Evolutionary conservation across 495 filamentous ascomycete genomes (phyloP), one percentile per base, ranked within the genome.

Genomic region (Xylaria acuta): DNA sequence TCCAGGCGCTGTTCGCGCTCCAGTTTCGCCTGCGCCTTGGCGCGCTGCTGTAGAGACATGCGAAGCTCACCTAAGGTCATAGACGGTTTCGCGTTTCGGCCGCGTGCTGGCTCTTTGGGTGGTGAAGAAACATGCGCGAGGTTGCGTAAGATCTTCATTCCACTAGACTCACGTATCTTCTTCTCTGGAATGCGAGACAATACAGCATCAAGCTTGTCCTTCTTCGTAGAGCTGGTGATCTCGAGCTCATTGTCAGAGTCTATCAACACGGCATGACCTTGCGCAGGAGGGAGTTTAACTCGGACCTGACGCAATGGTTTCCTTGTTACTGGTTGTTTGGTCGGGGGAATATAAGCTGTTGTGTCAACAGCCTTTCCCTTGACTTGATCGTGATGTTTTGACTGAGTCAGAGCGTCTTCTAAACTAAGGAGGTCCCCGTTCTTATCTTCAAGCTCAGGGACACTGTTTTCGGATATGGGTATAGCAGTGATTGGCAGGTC

Each of bases 1-100:
- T 93, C 89, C 20, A 98, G 87, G 69, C 90, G 91, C 74, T 93
- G 91, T 56, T 90, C 89, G n/a, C 93, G 87, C 77, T 95, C 94
- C 41, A 88, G 80, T 30, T 87, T 87, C 51, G 95, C 97, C 81
- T 99, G 96, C 73, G 90, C 85, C 43, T 93, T 88, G 0, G 94
- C 94, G 68, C 90, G 88, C 71, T 87, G 87, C 6, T 90, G 81
- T 20, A 98, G 79, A 25, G 81, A 86, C 9, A 85, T 82, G n/a
- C 94, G 88, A 53, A 98, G 83, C 71, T 96, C 89, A 11, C 88
- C 86, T 1, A 86, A 78, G 7, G 88, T 92, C 85, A 97, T 91
- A 8, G 85, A 86, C 2, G 80, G 78, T 73, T 82, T 75, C 73
- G 79, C 73, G 38, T 75, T 80, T 43, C 74, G 79, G 36, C 73